Percentiles rank a stretch among this genome's conserved stretches.
phyloP scores from a whole-genome alignment of 2,329 filamentous ascomycete genomes.

The Epichloe sp. region DNA sequence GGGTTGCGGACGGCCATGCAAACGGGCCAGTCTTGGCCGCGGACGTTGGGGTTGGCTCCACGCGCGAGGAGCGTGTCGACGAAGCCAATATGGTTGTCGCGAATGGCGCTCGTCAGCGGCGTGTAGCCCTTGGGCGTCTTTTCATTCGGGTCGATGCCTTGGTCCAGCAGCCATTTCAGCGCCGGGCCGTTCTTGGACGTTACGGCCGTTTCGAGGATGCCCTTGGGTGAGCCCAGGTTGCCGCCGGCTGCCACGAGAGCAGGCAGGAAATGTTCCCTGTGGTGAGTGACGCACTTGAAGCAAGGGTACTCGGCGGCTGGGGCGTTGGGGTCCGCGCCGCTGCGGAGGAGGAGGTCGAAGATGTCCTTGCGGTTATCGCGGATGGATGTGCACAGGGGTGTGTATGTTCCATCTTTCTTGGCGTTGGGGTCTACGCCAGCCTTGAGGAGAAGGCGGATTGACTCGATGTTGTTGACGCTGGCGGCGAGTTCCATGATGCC shows the following conservation, averaged over 20 bases:
- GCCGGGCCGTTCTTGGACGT: constrained; percentile 48
- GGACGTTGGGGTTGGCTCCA: constrained; percentile 48
- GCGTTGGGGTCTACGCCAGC: constrained; percentile 47
- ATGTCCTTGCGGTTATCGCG: constrained; percentile 52
- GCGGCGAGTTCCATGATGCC: constrained; percentile 52
- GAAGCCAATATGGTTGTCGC: constrained; percentile 43
- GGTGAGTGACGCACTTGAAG: constrained; percentile 57
- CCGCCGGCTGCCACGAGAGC: constrained; percentile 46
- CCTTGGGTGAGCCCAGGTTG: constrained; percentile 45
- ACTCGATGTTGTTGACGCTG: constrained; percentile 50
- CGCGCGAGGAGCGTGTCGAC: constrained; percentile 44
- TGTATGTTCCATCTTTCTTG: constrained; percentile 54
- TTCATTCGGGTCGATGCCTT: constrained; percentile 47
- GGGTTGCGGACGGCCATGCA: constrained; percentile 55
- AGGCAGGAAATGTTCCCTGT: constrained; percentile 46
- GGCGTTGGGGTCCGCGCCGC: constrained; percentile 49
- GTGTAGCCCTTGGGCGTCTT: constrained; percentile 44
- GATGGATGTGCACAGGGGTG: constrained; percentile 54
- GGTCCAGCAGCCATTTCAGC: constrained; percentile 45
- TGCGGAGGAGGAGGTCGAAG: constrained; percentile 41
- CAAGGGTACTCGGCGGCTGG: constrained; percentile 50
- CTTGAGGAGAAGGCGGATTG: constrained; percentile 42
- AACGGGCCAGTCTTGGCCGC: constrained; percentile 58
- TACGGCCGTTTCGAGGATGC: constrained; percentile 53
- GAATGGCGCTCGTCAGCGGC: constrained; percentile 52